phyloP scores from a whole-genome alignment of 305 asterid genomes.

The Fraxinus velutina region DNA sequence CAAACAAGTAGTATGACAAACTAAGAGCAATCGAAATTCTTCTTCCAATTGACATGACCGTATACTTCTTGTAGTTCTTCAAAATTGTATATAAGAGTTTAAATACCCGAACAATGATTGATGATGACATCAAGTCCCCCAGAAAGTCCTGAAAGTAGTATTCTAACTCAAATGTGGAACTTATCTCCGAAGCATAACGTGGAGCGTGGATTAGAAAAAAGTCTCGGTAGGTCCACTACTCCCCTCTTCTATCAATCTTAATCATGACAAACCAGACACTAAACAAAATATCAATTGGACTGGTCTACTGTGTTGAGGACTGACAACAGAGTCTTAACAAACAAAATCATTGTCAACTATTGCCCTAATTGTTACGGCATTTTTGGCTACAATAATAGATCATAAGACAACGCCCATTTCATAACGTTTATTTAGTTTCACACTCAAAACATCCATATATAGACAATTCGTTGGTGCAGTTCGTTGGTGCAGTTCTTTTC shows the following conservation, averaged over 20 bases:
- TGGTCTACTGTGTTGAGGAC: neutral
- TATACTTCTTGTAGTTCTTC: neutral
- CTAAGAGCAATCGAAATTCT: neutral
- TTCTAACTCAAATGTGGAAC: neutral
- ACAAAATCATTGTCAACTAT: neutral
- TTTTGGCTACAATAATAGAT: neutral
- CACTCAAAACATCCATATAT: neutral
- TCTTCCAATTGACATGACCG: neutral
- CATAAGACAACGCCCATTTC: neutral
- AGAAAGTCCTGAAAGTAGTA: neutral
- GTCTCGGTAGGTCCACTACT: neutral
- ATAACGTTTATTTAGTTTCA: neutral
- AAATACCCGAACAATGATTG: neutral
- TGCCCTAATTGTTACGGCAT: neutral
- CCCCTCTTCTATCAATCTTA: neutral
- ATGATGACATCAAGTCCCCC: neutral
- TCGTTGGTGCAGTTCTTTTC: constrained; percentile 22
- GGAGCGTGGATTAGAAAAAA: too few species aligned
- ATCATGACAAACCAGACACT: neutral
- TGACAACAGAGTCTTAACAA: neutral
- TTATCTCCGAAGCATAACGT: neutral
- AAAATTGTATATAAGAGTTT: neutral
- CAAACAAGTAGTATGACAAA: neutral
- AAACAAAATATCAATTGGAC: neutral
- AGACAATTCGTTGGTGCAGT: constrained; percentile 17